Percentiles rank a stretch among this genome's conserved stretches.
Conservation (phyloP, 257 asterid species). For the Anisodus acutangulus region DNA sequence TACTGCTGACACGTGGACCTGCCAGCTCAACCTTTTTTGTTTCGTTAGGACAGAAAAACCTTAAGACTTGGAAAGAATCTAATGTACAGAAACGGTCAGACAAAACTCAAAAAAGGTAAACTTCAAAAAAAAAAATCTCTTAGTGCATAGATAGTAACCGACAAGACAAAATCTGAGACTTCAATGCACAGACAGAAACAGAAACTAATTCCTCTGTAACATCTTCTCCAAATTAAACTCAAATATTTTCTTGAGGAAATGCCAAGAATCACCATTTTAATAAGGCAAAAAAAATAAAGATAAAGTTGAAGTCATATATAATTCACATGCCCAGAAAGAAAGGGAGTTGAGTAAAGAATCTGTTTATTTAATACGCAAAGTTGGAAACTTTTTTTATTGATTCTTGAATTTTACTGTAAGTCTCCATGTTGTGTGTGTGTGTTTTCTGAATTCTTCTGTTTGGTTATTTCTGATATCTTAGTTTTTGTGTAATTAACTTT, state of each 20-base stretch:
- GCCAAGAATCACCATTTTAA: background rate
- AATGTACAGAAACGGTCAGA: background rate
- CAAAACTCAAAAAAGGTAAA: background rate
- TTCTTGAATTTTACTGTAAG: background rate
- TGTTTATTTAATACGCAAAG: background rate
- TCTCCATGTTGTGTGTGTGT: background rate
- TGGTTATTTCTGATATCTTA: background rate
- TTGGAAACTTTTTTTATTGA: background rate
- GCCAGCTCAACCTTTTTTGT: too few relatives aligned
- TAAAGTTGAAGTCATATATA: background rate
- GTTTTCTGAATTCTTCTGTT: background rate
- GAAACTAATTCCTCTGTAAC: constrained; percentile 1
- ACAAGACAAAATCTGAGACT: constrained; percentile 28
- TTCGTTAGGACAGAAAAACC: too few relatives aligned
- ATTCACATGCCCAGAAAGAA: background rate
- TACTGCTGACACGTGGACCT: too few relatives aligned
- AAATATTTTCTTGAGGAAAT: constrained; percentile 10
- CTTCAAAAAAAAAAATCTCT: background rate
- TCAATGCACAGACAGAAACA: constrained; percentile 25
- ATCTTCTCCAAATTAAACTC: background rate
- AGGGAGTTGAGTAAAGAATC: background rate
- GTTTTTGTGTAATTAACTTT: background rate
- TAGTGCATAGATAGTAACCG: background rate
- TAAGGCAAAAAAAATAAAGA: background rate
- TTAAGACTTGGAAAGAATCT: too few relatives aligned